Evolutionary conservation across 164 flowering plant species (phyloP).

Genomic region (Magnolia kwangsiensis): DNA sequence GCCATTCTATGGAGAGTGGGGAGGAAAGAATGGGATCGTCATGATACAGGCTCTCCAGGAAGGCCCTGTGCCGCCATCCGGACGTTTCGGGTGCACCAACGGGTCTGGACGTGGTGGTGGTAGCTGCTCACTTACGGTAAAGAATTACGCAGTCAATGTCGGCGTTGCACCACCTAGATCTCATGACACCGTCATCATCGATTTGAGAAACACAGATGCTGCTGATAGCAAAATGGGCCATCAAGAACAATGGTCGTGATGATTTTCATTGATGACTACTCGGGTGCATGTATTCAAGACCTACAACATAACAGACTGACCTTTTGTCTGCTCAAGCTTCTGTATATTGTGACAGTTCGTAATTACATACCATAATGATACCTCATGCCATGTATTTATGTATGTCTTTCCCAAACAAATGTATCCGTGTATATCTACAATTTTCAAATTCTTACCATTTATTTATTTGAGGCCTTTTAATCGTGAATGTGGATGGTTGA

Average conservation of each 20-base stretch:
- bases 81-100: not conserved
- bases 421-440: too few relatives aligned
- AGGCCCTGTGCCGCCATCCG: not conserved
- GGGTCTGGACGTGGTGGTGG: not conserved
- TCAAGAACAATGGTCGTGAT: not conserved
- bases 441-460: too few relatives aligned
- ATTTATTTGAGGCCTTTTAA: too few relatives aligned
- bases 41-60: not conserved
- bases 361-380: too few relatives aligned
- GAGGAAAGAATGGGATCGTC: not conserved
- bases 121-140: not conserved
- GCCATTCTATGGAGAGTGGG: not conserved
- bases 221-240: not conserved
- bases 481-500: too few relatives aligned
- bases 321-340: too few relatives aligned
- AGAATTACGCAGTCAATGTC: not conserved
- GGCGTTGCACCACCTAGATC: not conserved
- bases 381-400: too few relatives aligned
- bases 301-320: too few relatives aligned
- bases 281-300: too few relatives aligned
- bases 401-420: too few relatives aligned
- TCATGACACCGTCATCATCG: not conserved
- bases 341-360: too few relatives aligned
- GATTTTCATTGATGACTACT: not conserved
- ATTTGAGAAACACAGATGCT: not conserved